Conservation (phyloP, 2,329 filamentous ascomycete species). For the Fulvia fulva region DNA sequence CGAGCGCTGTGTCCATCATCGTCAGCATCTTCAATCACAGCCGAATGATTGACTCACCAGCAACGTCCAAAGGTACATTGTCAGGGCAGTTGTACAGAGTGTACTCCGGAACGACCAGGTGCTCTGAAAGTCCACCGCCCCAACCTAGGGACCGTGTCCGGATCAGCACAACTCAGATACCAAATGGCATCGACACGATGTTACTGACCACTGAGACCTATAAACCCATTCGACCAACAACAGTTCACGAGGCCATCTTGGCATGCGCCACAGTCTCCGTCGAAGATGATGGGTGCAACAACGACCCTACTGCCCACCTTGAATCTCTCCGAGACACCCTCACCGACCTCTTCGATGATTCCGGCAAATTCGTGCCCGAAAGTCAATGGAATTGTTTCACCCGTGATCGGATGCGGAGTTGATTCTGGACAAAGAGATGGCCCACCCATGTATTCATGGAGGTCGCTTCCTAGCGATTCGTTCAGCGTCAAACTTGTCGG, state of each 20-base stretch:
- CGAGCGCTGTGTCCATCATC: conserved; percentile 39
- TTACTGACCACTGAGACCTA: conserved; percentile 47
- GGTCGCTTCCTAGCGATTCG: conserved; percentile 4
- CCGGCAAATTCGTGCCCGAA: conserved; percentile 54
- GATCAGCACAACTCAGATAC: background rate
- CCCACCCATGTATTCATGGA: conserved; percentile 30
- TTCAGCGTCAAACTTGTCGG: background rate
- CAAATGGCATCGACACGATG: background rate
- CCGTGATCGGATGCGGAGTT: conserved; percentile 53
- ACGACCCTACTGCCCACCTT: conserved; percentile 47
- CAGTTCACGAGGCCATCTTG: conserved; percentile 51
- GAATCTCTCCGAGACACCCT: conserved; percentile 45
- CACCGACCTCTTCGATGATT: conserved; percentile 49
- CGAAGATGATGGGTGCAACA: conserved; percentile 50
- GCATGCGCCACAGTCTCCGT: conserved; percentile 51
- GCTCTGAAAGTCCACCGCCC: conserved; percentile 52
- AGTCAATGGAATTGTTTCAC: conserved; percentile 49
- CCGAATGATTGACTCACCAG: conserved; percentile 29
- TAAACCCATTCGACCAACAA: conserved; percentile 53
- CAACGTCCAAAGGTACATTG: conserved; percentile 50
- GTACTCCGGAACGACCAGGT: conserved; percentile 48
- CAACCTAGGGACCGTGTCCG: conserved; percentile 26
- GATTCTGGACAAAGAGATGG: conserved; percentile 42
- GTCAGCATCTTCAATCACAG: background rate
- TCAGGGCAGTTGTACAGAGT: conserved; percentile 47